Percentiles rank a stretch among this genome's conserved stretches.
These are phyloP conservation scores for Fomitopsis schrenkii DNA, from an alignment of 1,284 basidiomycete genomes.

Conservation along the genomic window DNA sequence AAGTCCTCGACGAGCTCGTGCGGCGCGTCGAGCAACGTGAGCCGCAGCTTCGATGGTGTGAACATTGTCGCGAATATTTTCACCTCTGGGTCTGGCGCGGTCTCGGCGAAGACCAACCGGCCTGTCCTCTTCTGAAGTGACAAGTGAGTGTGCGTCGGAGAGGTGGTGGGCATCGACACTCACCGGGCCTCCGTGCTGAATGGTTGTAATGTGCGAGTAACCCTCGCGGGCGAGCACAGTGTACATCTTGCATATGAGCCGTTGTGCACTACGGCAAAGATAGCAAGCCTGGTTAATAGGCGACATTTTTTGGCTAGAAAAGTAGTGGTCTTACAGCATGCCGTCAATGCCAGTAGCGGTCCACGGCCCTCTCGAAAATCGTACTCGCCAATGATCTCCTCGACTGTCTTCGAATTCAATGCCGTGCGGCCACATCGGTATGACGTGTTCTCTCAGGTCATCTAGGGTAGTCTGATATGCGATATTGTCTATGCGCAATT, in stretches of 20 bases:
- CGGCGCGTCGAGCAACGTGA: slow-evolving; percentile 59
- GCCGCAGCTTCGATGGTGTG: slow-evolving; percentile 48
- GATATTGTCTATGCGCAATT: slow-evolving; percentile 39
- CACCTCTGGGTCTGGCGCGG: slow-evolving; percentile 35
- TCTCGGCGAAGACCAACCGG: slow-evolving; percentile 54
- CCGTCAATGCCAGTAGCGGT: slow-evolving; percentile 34
- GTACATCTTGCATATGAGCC: slow-evolving; percentile 40
- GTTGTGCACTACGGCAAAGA: slow-evolving; percentile 31
- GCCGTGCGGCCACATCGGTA: slow-evolving; percentile 46
- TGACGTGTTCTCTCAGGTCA: slow-evolving; percentile 36
- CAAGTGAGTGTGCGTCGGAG: not conserved
- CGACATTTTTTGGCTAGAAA: not conserved
- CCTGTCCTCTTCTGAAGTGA: slow-evolving; percentile 39
- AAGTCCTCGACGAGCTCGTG: slow-evolving; percentile 23
- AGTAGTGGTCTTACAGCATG: slow-evolving; percentile 32
- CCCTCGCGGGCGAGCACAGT: slow-evolving; percentile 39
- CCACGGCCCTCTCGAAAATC: slow-evolving; percentile 45
- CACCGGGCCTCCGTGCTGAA: slow-evolving; percentile 52
- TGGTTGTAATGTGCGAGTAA: slow-evolving; percentile 54
- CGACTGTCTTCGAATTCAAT: slow-evolving; percentile 24
- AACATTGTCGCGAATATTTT: slow-evolving; percentile 61
- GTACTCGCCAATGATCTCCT: slow-evolving; percentile 35
- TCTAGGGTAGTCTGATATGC: slow-evolving; percentile 32
- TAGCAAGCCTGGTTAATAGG: not conserved
- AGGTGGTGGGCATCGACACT: slow-evolving; percentile 17